Base-by-base conservation (phyloP, 2,329 filamentous ascomycete species). In the Mycosphaerella sp. region DNA sequence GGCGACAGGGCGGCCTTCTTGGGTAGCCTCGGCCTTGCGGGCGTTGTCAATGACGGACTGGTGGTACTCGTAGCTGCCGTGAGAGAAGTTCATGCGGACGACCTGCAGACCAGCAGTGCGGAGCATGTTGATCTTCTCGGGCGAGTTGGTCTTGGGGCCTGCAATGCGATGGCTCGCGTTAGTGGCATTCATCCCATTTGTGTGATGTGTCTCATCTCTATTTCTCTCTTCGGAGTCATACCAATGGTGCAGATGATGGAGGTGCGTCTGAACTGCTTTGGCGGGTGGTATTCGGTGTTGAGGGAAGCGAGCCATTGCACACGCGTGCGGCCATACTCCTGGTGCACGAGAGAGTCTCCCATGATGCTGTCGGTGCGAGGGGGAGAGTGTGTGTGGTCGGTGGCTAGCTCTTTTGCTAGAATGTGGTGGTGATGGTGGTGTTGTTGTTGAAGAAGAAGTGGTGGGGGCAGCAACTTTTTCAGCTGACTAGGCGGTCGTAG, bases 41-140 rank as follows among this genome's bases (percentile, higher is more conserved):
- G 92, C 83, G 78, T 98, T 85, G 80, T 98, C 89, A 70, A 98
- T 96, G 72, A 98, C 93, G 60, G 89, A 92, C 81, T 97, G 89
- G 78, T 95, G 91, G 79, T 96, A 98, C 78, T 86, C 91, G 75
- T 97, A 93, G 64, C 85, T 86, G 68, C 89, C 89, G 76, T 95
- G 89, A 62, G 87, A 95, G 74, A 97, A 97, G 86, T 98, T 98
- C 93, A 98, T 98, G 78, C 93, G 92, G 66, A 97, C 93, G 65
- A 98, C 90, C 77, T 97, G 97, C 69, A 97, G 85, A 76, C 93
- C 93, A 63, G 86, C 86, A 77, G 61, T 64, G 66, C 92, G 89
- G 68, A 98, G 87, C 73, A 85, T 82, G 77, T 97, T 97, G 78
- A 98, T 95, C 75, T 90, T 91, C 79, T 96, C 88, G 55, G 91